These are phyloP conservation scores for Durusdinium trenchii DNA, from an alignment of 73 alveolate species.

Conservation along the genomic window DNA sequence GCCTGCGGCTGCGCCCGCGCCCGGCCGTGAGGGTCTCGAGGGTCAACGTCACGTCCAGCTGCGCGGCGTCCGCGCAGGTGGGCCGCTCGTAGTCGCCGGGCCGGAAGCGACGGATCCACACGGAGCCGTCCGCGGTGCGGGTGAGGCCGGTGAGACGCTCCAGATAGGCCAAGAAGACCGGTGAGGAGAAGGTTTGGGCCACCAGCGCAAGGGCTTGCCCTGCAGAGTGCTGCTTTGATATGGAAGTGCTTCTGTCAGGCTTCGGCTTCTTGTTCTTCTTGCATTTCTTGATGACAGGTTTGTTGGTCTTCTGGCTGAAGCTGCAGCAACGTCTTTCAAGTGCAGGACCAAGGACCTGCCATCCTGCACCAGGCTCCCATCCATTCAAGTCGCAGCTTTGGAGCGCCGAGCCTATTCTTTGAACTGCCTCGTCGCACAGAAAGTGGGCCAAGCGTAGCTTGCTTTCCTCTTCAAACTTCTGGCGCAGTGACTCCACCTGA, in stretches of 20 bases:
- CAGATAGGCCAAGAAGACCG: background rate
- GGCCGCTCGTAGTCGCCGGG: constrained; percentile 81
- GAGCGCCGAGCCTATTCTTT: background rate
- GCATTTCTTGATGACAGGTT: too few species aligned
- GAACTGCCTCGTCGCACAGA: background rate
- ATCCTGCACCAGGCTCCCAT: background rate
- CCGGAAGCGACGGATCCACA: constrained; percentile 60
- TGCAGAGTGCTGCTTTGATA: background rate
- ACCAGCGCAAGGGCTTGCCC: constrained; percentile 28
- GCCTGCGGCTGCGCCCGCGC: background rate
- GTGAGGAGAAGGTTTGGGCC: background rate
- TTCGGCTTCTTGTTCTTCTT: background rate
- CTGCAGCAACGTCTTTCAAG: constrained; percentile 1
- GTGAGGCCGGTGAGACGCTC: constrained; percentile 1
- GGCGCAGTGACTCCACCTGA: background rate
- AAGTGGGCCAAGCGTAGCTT: background rate
- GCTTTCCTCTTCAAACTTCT: constrained; percentile 65
- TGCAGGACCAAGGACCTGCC: constrained; percentile 61
- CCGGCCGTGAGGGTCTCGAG: background rate
- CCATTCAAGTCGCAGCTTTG: background rate
- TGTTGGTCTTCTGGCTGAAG: background rate
- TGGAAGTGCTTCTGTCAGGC: background rate
- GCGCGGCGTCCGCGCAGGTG: background rate
- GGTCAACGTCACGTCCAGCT: constrained; percentile 80
- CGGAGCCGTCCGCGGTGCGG: background rate